These are phyloP conservation scores for Fusarium circinatum DNA, from an alignment of 2,329 filamentous ascomycete species.

Conservation along the genomic window DNA sequence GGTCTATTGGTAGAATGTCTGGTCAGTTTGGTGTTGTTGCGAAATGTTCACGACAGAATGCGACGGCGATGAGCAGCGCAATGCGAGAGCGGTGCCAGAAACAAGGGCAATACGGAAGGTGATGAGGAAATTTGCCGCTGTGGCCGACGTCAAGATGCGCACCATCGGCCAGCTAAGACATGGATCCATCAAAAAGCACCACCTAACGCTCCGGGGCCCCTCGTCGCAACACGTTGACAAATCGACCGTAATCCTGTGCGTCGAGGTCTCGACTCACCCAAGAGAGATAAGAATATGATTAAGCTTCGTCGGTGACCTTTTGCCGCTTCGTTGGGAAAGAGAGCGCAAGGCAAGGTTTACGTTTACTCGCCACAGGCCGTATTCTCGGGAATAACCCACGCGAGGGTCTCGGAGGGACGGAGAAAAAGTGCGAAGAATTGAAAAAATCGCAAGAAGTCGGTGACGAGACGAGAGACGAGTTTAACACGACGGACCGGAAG, in stretches of 20 bases:
- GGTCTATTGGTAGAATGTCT: constrained; percentile 20
- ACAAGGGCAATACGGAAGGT: constrained; percentile 23
- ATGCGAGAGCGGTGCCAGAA: constrained; percentile 18
- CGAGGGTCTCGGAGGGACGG: constrained; percentile 42
- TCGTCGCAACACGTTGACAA: constrained; percentile 41
- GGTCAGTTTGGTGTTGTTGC: constrained; percentile 30
- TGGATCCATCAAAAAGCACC: constrained; percentile 39
- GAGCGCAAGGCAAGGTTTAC: constrained; percentile 36
- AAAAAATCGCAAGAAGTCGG: constrained; percentile 35
- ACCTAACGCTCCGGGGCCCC: constrained; percentile 27
- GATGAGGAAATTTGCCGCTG: constrained; percentile 37
- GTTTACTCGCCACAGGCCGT: constrained; percentile 35
- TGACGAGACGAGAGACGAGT: constrained; percentile 22
- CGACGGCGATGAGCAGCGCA: constrained; percentile 23
- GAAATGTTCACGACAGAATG: constrained; percentile 19
- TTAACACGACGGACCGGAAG: constrained; percentile 22
- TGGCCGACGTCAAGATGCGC: constrained; percentile 40
- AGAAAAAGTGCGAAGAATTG: constrained; percentile 33
- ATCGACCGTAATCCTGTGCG: constrained; percentile 23
- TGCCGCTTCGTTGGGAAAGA: constrained; percentile 32
- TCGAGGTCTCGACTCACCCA: constrained; percentile 36
- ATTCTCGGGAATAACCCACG: constrained; percentile 43
- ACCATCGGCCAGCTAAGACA: constrained; percentile 40
- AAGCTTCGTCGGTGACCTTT: constrained; percentile 27
- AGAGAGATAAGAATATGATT: constrained; percentile 23